Base-by-base conservation (phyloP, 192 early-diverging fungal genomes). In the Entophlyctis luteolus region DNA sequence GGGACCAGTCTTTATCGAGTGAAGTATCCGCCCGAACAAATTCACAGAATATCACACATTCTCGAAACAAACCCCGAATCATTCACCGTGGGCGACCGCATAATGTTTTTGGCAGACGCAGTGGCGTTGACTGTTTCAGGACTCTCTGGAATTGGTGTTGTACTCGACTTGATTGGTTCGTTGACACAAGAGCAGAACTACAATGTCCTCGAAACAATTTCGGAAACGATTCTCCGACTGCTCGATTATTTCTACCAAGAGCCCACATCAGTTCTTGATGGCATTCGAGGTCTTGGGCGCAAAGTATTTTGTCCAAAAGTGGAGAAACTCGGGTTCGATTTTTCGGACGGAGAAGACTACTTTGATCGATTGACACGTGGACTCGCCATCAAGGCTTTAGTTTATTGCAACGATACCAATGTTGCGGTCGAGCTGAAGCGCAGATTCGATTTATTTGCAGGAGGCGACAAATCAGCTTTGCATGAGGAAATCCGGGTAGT, bases 1-100 rank as follows among this genome's bases (percentile, higher is more conserved):
- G 85, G 86, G 39, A 89, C 84, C 31, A 89, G 91, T 3, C 81
- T 98, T 55, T 98, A 89, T 80, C 87, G 96, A 28, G 93, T 95
- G 1, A 82, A 87, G 22, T 72, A 80, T 50, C 29, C 34, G 53
- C 68, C 70, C 45, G 23, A 55, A 27, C 73, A 80, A 35, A 68
- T 78, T 22, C 38, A 27, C 0, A 34, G 55, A n/a, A 54, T 83
- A 34, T 76, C 65, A 6, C 48, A 73, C 20, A 69, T 72, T 12
- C 72, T 94, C 56, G 62, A 82, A 23, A 81, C 74, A 6, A 82
- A 81, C 36, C 49, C 62, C 16, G 57, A 67, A 4, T 36, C 74
- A 12, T 62, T 81, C 35, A 54, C 74, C 3, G 78, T 66, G n/a
- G 70, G 79, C 46, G 96, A 98, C 75, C 86, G 89, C 38, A 79